Base-by-base conservation (phyloP, 306 rosid genomes). In the Hippophae gyantsensis region DNA sequence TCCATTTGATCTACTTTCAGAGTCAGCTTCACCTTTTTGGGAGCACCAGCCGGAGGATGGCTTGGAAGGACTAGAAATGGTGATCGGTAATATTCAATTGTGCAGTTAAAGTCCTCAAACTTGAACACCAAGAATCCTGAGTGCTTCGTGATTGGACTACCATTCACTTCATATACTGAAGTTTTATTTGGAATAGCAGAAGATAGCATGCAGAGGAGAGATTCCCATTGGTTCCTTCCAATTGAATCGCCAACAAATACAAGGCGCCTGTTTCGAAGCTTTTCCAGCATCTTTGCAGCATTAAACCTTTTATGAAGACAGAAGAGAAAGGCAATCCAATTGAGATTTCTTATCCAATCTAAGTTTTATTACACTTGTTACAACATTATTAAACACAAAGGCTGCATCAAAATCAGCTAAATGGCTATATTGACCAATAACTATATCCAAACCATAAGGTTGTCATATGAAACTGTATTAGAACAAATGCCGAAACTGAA, bases 191-290 rank as follows among this genome's bases (percentile, higher is more conserved):
- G 52, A 66, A 90, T 40, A 0, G 44, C 86, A 51, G 88, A 77
- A 68, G 95, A 84, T 40, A 90, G 86, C 94, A 90, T 75, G 64
- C 97, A 90, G 58, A 90, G 94, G 23, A 90, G 82, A 6, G 97
- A 90, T 65, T 86, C 97, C 97, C 95, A 86, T 48, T 90, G 97
- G 75, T 90, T 90, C 77, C 97, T 84, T 64, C 90, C 97, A 62
- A 90, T 75, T 10, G 97, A 90, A 69, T 90, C 97, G 8, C 97
- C 97, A 18, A 80, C 95, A 78, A 90, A 90, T 48, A 86, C 90
- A 52, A 90, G 57, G 32, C 97, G 84, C 74, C 72, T 81, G 69
- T 81, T 65, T 54, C 88, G 68, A 56, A 82, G 75, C 49, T 49
- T 82, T 45, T 86, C 95, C 82, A 82, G 72, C 90, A 90, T 84